Percentiles rank a stretch among this genome's conserved stretches.
Evolutionary conservation across 2,329 filamentous ascomycete species (phyloP).

Genomic region (Hypoxylon sp.): DNA sequence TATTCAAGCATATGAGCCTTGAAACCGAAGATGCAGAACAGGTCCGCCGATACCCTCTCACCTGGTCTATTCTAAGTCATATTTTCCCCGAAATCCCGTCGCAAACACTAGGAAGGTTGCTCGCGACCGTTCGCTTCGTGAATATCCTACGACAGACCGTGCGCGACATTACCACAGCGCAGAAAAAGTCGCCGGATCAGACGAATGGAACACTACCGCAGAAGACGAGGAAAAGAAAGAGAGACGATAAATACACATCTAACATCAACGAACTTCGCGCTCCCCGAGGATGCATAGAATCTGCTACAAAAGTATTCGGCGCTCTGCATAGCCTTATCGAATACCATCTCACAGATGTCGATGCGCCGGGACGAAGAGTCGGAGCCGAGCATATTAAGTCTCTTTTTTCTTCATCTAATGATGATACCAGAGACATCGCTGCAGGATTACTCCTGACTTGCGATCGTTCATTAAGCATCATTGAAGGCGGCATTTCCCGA

Average conservation of each 20-base stretch:
- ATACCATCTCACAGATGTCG: slow-evolving; percentile 45
- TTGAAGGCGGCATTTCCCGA: slow-evolving; percentile 46
- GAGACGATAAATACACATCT: slow-evolving; percentile 49
- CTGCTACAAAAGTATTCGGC: slow-evolving; percentile 58
- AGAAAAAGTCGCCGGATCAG: slow-evolving; percentile 18
- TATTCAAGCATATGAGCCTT: slow-evolving; percentile 69
- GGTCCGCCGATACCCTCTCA: slow-evolving; percentile 62
- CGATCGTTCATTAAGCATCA: slow-evolving; percentile 48
- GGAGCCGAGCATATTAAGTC: slow-evolving; percentile 67
- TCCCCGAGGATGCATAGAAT: slow-evolving; percentile 53
- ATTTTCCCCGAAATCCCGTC: slow-evolving; percentile 72
- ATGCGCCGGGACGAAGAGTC: slow-evolving; percentile 55
- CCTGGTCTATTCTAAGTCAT: slow-evolving; percentile 69
- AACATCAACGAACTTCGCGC: slow-evolving; percentile 53
- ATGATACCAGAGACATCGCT: slow-evolving; percentile 57
- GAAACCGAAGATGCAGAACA: slow-evolving; percentile 57
- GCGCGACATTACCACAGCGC: slow-evolving; percentile 60
- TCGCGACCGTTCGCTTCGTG: slow-evolving; percentile 75
- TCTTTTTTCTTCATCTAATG: slow-evolving; percentile 60
- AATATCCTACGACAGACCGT: slow-evolving; percentile 71
- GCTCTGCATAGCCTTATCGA: slow-evolving; percentile 59
- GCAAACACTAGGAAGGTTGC: slow-evolving; percentile 73
- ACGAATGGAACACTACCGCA: slow-evolving; percentile 35
- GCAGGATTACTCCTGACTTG: slow-evolving; percentile 58
- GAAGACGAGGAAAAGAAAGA: slow-evolving; percentile 52